Base-by-base conservation (phyloP, 768 basidiomycete species). In the Chalciporus pseudorubinellus region DNA sequence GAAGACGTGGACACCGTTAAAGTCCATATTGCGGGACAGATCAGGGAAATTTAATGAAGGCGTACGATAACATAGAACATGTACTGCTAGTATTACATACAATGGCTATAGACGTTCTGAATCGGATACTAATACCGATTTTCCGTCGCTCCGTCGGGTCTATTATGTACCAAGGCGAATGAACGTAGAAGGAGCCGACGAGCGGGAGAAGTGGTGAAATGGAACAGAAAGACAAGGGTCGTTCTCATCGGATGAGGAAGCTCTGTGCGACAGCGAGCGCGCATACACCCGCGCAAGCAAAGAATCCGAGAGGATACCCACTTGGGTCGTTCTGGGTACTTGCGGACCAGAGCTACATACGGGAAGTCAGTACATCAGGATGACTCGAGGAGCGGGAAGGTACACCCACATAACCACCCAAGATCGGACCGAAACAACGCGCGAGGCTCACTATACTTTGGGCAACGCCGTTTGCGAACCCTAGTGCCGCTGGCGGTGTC, bases 381-480 rank as follows among this genome's bases (percentile, higher is more conserved):
- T 1, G 28, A 13, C 20, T 16, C 20, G 31, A 26, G 50, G 11
- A n/a, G 3, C 34, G 34, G 13, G 42, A 14, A 13, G 18, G 43
- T 21, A 4, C 3, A 51, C 67, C 59, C 64, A 92, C 91, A 66
- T 85, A 88, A 39, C 91, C 90, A 42, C 90, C 90, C 16, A 92
- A 74, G 36, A 92, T 81, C 19, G 94, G 92, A 19, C 92, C 97
- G 33, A 92, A 62, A 72, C 94, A 97, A 36, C 97, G 82, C 4
- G 95, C 92, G 21, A 95, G 82, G 57, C 92, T 94, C 56, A 95
- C 95, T 28, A 92, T 89, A 62, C 92, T 94, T 70, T 99, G 97
- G 0, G 94, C 97, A 19, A 95, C 83, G 16, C 95, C 97, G 64
- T 98, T 99, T 10, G 95, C 92, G 52, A 92, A 83, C 7, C 93